phyloP scores from a whole-genome alignment of 495 filamentous ascomycete genomes.

The Xylaria curta region DNA sequence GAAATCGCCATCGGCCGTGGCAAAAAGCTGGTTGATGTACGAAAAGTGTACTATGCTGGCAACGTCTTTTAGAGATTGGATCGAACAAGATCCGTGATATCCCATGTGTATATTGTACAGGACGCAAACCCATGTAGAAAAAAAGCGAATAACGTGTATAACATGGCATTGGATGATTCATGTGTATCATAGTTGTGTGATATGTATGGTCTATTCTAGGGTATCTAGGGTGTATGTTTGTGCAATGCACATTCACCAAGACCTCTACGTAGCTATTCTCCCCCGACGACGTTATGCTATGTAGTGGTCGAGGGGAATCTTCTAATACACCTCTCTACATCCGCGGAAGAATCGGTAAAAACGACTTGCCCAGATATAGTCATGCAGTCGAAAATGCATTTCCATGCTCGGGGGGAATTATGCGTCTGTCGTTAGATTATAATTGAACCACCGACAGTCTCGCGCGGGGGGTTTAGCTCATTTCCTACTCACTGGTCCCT shows the following conservation, averaged over 20 bases:
- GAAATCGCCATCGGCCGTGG: slow-evolving; percentile 84
- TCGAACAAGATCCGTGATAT: neutral
- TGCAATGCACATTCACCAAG: neutral
- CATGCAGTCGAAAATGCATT: neutral
- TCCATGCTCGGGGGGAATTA: neutral
- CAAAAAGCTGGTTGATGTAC: slow-evolving; percentile 92
- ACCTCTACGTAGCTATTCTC: neutral
- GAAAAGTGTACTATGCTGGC: slow-evolving; percentile 97
- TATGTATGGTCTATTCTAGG: neutral
- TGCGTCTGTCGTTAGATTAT: neutral
- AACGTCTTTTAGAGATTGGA: slow-evolving; percentile 55
- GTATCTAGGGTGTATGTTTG: slow-evolving; percentile 6
- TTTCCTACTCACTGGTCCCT: neutral
- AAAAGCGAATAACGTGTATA: slow-evolving; percentile 2
- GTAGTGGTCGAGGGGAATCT: neutral
- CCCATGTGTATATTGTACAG: slow-evolving; percentile 25
- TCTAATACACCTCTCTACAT: neutral
- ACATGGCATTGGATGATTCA: neutral
- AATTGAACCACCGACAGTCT: neutral
- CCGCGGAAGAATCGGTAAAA: neutral
- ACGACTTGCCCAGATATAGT: neutral
- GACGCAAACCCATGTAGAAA: slow-evolving; percentile 12
- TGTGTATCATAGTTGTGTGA: neutral
- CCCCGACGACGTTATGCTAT: neutral
- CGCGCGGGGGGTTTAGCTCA: neutral